Evolutionary conservation across 208 protist genomes (phyloP).

Genomic region (Leishmania tropica): DNA sequence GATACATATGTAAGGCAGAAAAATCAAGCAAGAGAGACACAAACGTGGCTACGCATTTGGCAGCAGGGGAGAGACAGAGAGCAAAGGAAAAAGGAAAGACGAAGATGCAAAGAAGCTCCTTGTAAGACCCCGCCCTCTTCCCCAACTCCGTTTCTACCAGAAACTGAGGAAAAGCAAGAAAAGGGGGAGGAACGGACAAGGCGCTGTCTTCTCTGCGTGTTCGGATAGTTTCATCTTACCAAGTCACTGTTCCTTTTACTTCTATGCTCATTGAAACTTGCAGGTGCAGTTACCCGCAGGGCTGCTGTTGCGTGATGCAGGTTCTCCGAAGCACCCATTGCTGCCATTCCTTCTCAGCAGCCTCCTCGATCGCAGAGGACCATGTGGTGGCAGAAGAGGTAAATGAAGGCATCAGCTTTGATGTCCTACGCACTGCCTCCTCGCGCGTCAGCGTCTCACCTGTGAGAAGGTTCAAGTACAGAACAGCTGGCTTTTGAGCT

Average conservation of each 20-base stretch:
- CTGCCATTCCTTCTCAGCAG: slow-evolving; percentile 38
- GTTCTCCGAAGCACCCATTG: slow-evolving; percentile 24
- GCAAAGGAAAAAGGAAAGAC: slow-evolving; percentile 14
- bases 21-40: neutral
- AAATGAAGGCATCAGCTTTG: slow-evolving; percentile 18
- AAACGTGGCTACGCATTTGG: neutral
- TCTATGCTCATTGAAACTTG: neutral
- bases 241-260: too few relatives aligned
- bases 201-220: neutral
- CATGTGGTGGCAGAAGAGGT: slow-evolving; percentile 8
- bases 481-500: slow-evolving; percentile 3
- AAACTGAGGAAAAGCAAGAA: neutral
- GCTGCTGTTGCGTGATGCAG: slow-evolving; percentile 16
- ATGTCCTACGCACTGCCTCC: slow-evolving; percentile 18
- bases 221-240: neutral
- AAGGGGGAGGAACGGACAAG: slow-evolving; percentile 2
- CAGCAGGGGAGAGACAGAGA: neutral
- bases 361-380: slow-evolving; percentile 31
- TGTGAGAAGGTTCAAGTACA: slow-evolving; percentile 39
- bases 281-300: slow-evolving; percentile 6
- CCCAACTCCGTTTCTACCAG: neutral
- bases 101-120: neutral
- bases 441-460: slow-evolving; percentile 32
- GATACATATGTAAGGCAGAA: neutral
- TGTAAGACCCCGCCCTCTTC: neutral